Conservation (phyloP, 768 basidiomycete species). For the Leccinum uliginosum region DNA sequence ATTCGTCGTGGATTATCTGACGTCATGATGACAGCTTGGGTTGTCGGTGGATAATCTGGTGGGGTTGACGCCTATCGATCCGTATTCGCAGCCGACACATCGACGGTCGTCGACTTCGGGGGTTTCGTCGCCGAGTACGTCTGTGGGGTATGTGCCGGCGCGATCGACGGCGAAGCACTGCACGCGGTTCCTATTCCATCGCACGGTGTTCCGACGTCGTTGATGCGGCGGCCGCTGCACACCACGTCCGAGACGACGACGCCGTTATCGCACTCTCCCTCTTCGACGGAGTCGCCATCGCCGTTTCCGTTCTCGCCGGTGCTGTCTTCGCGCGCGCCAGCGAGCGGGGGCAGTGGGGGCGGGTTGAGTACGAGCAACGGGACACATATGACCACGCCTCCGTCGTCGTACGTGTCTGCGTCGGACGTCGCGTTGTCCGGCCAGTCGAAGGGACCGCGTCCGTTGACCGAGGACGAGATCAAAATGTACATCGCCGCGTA, state of each 20-base stretch:
- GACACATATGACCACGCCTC: constrained; percentile 72
- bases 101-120: constrained; percentile 45
- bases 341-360: background rate
- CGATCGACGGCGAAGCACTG: constrained; percentile 35
- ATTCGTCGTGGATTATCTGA: too few relatives aligned
- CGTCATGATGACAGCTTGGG: constrained; percentile 13
- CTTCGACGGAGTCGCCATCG: constrained; percentile 63
- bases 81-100: constrained; percentile 70
- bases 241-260: constrained; percentile 51
- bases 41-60: constrained; percentile 66
- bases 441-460: too few relatives aligned
- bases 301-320: constrained; percentile 65
- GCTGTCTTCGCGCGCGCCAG: constrained; percentile 44
- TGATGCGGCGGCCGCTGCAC: constrained; percentile 53
- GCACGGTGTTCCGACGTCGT: constrained; percentile 66
- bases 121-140: constrained; percentile 27
- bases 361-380: constrained; percentile 30
- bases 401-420: constrained; percentile 26
- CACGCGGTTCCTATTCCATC: constrained; percentile 68
- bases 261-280: constrained; percentile 61
- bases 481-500: too few relatives aligned
- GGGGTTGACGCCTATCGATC: constrained; percentile 61
- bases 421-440: too few relatives aligned
- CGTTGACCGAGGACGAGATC: too few relatives aligned
- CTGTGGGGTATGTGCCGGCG: constrained; percentile 19